Evolutionary conservation across 371 early-diverging fungal species (phyloP).

Genomic region (Blyttiomyces sp.): DNA sequence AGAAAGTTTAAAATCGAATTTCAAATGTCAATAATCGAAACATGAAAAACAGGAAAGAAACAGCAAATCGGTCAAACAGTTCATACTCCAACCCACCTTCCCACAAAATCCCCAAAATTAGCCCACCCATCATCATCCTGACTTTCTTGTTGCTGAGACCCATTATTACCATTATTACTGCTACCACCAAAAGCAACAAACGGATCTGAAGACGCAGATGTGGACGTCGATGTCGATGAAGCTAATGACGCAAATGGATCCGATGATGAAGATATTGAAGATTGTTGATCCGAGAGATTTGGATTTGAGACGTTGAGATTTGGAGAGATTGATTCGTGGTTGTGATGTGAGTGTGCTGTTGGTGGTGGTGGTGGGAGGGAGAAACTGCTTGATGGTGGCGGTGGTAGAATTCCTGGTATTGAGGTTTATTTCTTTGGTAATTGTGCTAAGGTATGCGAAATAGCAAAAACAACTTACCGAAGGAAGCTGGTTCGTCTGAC

Average conservation of each 20-base stretch:
- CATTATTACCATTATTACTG: too few species aligned
- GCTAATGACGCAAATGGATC: constrained; percentile 16
- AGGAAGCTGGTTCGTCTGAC: not conserved
- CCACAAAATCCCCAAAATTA: constrained; percentile 20
- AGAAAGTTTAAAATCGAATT: too few species aligned
- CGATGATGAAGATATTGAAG: not conserved
- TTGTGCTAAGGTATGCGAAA: not conserved
- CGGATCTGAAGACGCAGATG: not conserved
- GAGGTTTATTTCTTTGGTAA: not conserved
- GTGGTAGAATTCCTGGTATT: constrained; percentile 13
- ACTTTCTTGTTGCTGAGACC: not conserved
- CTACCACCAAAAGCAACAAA: too few species aligned
- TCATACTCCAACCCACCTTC: too few species aligned
- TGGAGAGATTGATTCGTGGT: too few species aligned
- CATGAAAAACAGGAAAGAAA: too few species aligned
- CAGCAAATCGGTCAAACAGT: too few species aligned
- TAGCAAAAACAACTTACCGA: not conserved
- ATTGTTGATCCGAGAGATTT: not conserved
- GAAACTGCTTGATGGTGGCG: constrained; percentile 8
- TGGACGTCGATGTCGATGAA: not conserved
- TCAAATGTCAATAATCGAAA: too few species aligned
- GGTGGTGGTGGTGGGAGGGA: constrained; percentile 1
- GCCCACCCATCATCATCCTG: constrained; percentile 20
- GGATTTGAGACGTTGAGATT: too few species aligned
- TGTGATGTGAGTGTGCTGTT: not conserved